Conservation (phyloP, 169 alveolate species). For the Plasmodium adleri region DNA sequence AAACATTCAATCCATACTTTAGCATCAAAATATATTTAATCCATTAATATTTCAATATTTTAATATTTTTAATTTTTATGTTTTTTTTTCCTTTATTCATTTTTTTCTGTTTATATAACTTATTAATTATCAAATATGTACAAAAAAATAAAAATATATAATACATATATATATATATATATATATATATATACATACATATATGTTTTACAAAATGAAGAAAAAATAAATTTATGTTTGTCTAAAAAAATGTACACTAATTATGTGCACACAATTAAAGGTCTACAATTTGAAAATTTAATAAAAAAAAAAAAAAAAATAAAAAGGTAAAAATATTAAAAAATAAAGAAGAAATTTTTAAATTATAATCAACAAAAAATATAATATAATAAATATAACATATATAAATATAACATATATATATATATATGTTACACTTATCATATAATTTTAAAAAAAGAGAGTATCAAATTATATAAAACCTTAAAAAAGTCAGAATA, state of each 20-base stretch:
- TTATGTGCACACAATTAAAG: neutral
- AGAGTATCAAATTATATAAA: constrained; percentile 21
- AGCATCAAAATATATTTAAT: too few relatives aligned
- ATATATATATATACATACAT: too few relatives aligned
- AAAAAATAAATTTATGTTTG: neutral
- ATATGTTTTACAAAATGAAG: constrained; percentile 13
- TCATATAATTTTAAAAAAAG: constrained; percentile 36
- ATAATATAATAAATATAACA: neutral
- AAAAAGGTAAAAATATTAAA: constrained; percentile 18
- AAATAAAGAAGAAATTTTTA: neutral
- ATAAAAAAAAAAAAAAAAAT: constrained; percentile 16
- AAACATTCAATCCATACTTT: neutral
- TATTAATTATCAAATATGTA: constrained; percentile 62
- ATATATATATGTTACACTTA: neutral
- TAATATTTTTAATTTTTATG: too few relatives aligned
- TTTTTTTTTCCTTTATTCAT: neutral
- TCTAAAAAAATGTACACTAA: neutral
- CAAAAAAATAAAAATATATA: constrained; percentile 18
- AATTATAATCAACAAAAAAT: constrained; percentile 14
- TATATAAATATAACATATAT: neutral
- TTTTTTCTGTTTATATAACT: constrained; percentile 19
- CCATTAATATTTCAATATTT: too few relatives aligned
- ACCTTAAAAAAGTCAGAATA: constrained; percentile 37
- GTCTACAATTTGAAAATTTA: neutral
- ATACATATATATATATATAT: too few relatives aligned